phyloP scores from a whole-genome alignment of 495 filamentous ascomycete genomes.

The Lasiosphaeria ovina region DNA sequence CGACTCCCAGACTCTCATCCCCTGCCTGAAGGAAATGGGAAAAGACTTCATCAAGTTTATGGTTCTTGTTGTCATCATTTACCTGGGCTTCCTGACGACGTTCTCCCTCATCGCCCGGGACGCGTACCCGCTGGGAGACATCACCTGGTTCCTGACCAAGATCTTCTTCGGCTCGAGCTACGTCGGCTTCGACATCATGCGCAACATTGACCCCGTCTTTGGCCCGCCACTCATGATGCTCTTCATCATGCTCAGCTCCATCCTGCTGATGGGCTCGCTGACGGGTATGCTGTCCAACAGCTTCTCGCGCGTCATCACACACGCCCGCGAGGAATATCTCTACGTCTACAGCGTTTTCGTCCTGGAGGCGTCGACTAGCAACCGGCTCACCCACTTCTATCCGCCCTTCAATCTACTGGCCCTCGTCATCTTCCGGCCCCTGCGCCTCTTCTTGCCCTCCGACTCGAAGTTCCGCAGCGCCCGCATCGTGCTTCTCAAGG shows the following conservation, averaged over 20 bases:
- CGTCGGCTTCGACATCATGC: constrained; percentile 69
- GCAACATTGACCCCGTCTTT: constrained; percentile 45
- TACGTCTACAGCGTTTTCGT: constrained; percentile 77
- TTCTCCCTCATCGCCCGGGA: constrained; percentile 87
- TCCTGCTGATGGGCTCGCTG: constrained; percentile 84
- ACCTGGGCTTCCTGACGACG: constrained; percentile 84
- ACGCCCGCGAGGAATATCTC: constrained; percentile 79
- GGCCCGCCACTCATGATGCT: constrained; percentile 73
- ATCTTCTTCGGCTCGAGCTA: constrained; percentile 76
- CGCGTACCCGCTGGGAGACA: constrained; percentile 65
- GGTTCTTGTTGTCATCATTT: constrained; percentile 80
- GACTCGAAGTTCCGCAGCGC: constrained; percentile 63
- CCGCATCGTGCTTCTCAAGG: constrained; percentile 75
- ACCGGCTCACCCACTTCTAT: constrained; percentile 79
- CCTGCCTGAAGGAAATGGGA: constrained; percentile 89
- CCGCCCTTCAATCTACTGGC: constrained; percentile 77
- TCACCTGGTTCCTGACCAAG: constrained; percentile 85
- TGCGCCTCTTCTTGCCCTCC: constrained; percentile 72
- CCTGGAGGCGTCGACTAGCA: constrained; percentile 74
- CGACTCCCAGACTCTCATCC: constrained; percentile 53
- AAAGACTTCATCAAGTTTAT: constrained; percentile 92
- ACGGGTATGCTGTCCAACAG: constrained; percentile 91
- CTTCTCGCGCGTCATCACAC: constrained; percentile 72
- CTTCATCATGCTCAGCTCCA: constrained; percentile 84
- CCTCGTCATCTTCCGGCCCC: constrained; percentile 75